Evolutionary conservation across 139 green algal genomes (phyloP).

Genomic region (Ettlia oleoabundans): DNA sequence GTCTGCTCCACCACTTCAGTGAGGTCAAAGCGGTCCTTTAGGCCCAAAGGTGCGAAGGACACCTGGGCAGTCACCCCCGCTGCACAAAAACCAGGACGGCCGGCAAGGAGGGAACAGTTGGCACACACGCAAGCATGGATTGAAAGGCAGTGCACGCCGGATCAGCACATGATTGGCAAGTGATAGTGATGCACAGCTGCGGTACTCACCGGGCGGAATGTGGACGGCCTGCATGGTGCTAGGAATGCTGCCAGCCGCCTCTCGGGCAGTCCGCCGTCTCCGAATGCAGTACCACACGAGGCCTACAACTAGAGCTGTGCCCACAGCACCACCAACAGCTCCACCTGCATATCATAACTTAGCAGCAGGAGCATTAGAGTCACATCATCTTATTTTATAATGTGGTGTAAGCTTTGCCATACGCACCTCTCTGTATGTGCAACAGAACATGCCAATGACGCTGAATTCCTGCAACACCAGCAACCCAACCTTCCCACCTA

Average conservation of each 20-base stretch:
- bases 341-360: constrained; percentile 8
- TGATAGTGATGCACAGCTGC: neutral
- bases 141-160: neutral
- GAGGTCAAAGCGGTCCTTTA: constrained; percentile 17
- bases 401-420: too few relatives aligned
- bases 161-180: neutral
- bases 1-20: constrained; percentile 30
- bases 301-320: neutral
- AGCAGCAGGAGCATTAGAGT: neutral
- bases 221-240: constrained; percentile 4
- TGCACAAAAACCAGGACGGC: neutral
- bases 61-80: neutral
- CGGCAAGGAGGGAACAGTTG: neutral
- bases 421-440: too few relatives aligned
- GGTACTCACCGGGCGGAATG: neutral
- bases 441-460: neutral
- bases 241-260: neutral
- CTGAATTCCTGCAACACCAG: neutral
- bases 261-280: neutral
- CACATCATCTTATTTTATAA: too few relatives aligned
- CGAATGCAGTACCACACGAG: neutral
- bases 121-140: neutral
- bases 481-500: neutral
- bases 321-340: neutral
- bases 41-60: neutral